Base-by-base conservation (phyloP, 2,329 filamentous ascomycete genomes). In the Penicillium fuscoglaucum region DNA sequence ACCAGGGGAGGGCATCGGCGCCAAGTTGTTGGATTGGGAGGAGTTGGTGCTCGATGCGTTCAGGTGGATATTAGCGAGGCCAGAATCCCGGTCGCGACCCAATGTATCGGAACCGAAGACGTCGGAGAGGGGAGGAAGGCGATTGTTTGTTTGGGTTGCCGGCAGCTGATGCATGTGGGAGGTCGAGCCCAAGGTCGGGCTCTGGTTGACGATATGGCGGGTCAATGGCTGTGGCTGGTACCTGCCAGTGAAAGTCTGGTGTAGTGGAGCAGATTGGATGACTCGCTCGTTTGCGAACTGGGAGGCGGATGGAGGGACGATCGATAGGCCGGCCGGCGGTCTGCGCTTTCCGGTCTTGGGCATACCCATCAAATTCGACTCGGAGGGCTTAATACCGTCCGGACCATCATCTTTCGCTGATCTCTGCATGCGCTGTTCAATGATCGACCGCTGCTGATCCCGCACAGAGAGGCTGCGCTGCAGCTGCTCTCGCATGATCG, bases 281-380 rank as follows among this genome's bases (percentile, higher is more conserved):
- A 98, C 92, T 67, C 95, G 85, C 81, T 99, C 95, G 70, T 92
- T 87, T 67, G 93, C 91, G 71, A 98, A 98, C 61, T 93, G 89
- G 67, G 95, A 87, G 64, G 96, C 92, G 6, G 92, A 91, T 1
- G 95, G 95, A 28, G 95, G 90, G n/a, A 96, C 90, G 66, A 99
- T 99, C 57, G 92, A 96, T 49, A 99, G 81, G 45, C 93, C 93
- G 1, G 92, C 90, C 40, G 95, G 95, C 59, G 87, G 84, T 74
- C 70, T 87, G 84, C 66, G 81, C 75, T 72, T 76, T 58, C 55
- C 78, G 78, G 61, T 69, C 65, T 66, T 72, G 55, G 72, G 64
- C 55, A 71, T 55, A 19, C 72, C 73, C 60, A 78, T 76, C 21
- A 76, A 70, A 49, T 71, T 76, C 24, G 78, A 73, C 48, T 83